These are phyloP conservation scores for Alternaria metachromatica DNA, from an alignment of 2,329 filamentous ascomycete genomes.

Conservation along the genomic window DNA sequence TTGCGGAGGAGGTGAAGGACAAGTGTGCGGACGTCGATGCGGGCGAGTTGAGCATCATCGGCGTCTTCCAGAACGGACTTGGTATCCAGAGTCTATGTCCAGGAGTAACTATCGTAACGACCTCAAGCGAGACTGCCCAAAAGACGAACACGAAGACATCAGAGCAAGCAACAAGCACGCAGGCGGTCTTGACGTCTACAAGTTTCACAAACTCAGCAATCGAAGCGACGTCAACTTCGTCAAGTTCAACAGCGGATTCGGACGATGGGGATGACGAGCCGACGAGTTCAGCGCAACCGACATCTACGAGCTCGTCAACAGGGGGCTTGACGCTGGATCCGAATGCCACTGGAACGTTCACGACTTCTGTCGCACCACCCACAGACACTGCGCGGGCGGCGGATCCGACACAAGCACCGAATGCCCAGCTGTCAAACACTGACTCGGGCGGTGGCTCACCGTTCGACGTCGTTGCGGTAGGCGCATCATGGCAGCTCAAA, in stretches of 20 bases:
- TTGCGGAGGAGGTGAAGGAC: constrained; percentile 42
- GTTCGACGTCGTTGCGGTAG: constrained; percentile 48
- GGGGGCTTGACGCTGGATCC: constrained; percentile 20
- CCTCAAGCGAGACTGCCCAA: constrained; percentile 12
- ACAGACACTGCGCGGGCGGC: constrained; percentile 10
- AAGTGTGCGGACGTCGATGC: constrained; percentile 46
- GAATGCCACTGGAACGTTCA: constrained; percentile 17
- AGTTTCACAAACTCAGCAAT: constrained; percentile 1
- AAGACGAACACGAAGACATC: constrained; percentile 10
- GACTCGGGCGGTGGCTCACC: constrained; percentile 55
- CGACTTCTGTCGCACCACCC: constrained; percentile 9
- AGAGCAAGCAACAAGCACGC: constrained; percentile 18
- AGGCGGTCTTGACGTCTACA: neutral
- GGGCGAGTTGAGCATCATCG: constrained; percentile 50
- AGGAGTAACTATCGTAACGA: constrained; percentile 35
- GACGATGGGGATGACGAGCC: constrained; percentile 6
- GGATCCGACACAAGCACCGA: constrained; percentile 26
- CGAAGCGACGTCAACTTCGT: constrained; percentile 10
- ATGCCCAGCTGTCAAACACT: constrained; percentile 42
- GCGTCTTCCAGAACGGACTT: constrained; percentile 50
- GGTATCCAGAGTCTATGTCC: constrained; percentile 51
- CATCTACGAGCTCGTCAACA: constrained; percentile 13
- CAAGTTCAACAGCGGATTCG: constrained; percentile 5
- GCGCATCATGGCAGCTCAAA: constrained; percentile 23
- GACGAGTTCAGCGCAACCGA: constrained; percentile 4